Base-by-base conservation (phyloP, 139 green algal genomes). In the Picochlorum costavermella region DNA sequence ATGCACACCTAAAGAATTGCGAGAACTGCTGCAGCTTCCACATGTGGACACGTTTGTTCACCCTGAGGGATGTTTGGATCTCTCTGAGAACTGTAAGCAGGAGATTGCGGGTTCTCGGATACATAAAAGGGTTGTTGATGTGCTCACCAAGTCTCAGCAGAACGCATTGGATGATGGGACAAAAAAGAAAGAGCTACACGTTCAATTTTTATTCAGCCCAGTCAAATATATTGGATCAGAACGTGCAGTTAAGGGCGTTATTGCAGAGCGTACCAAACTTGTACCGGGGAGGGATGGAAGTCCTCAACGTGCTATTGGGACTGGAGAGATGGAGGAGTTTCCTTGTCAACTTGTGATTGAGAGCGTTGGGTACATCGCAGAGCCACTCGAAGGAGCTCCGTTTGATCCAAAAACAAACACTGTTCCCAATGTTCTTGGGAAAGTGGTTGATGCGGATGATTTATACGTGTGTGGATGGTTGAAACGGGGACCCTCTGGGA, bases 1-100 rank as follows among this genome's bases (percentile, higher is more conserved):
- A 20, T 96, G 91, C 77, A 97, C 93, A 0, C 73, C 92, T 28
- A 97, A 96, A 65, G 94, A 99, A 80, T 83, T 99, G 14, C 85
- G 91, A 20, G 94, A 99, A 75, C 29, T 98, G 33, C 75, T 96
- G 13, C 69, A 23, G 4, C 53, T 91, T 64, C 29, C 64, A 11
- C 68, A 67, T 31, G 55, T 91, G n/a, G 26, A 46, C 4, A 57
- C 83, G n/a, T 6, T 40, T 43, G 29, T 87, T 4, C 17, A 63
- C 30, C 29, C 56, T 6, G 25, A 57, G 11, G 60, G 23, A 6
- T 59, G 60, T 6, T 62, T 84, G 20, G 46, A 56, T 29, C 45
- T 86, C 2, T 76, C 51, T n/a, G 51, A 62, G 1, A 73, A 43
- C 14, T 76, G 84, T 62, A 28, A 81, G 36, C 75, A 65, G 9